Conservation (phyloP, 768 basidiomycete species). For the Leccinum disarticulatum region DNA sequence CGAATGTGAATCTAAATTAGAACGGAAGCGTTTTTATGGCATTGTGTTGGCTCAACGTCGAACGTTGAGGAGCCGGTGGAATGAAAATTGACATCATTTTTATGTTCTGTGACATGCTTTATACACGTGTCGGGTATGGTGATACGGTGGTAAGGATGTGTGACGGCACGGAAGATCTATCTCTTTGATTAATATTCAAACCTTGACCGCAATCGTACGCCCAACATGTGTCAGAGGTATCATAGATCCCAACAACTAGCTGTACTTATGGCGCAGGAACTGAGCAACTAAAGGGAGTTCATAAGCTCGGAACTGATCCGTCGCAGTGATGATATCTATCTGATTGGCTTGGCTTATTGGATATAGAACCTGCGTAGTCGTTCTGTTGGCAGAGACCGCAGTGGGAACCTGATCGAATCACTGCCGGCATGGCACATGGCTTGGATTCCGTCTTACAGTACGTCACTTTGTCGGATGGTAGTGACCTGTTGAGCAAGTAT, state of each 20-base stretch:
- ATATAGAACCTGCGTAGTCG: background rate
- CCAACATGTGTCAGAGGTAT: background rate
- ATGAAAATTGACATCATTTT: background rate
- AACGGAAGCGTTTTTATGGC: background rate
- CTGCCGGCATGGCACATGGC: background rate
- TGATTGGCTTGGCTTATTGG: background rate
- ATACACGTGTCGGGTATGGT: constrained; percentile 9
- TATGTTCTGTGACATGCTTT: constrained; percentile 7
- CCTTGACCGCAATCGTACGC: background rate
- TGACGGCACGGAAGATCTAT: background rate
- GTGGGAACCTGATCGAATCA: background rate
- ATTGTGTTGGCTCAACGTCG: background rate
- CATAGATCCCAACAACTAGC: background rate
- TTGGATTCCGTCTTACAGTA: background rate
- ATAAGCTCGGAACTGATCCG: background rate
- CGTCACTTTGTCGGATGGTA: background rate
- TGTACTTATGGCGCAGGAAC: background rate
- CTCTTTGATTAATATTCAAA: background rate
- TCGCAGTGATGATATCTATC: background rate
- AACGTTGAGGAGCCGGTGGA: background rate
- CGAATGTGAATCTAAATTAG: background rate
- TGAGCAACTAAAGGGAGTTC: background rate
- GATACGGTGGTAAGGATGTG: background rate
- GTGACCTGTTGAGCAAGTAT: background rate
- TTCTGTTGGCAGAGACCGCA: background rate